These are phyloP conservation scores for Aspergillus sp. DNA, from an alignment of 2,329 filamentous ascomycete genomes.

Conservation along the genomic window DNA sequence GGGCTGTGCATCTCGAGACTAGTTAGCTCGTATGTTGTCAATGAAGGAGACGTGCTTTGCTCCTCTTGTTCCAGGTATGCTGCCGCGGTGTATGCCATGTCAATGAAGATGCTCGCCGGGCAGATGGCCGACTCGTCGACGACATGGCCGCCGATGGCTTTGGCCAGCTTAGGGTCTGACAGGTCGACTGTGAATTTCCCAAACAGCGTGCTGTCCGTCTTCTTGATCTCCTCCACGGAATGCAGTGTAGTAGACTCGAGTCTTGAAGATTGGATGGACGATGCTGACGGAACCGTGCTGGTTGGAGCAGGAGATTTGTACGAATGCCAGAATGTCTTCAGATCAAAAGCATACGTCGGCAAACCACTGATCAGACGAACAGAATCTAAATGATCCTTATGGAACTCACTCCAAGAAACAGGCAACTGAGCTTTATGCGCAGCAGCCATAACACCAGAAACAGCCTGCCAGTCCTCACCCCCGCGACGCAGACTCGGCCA, in stretches of 20 bases:
- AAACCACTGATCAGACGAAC: not conserved
- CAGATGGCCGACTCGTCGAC: conserved; percentile 67
- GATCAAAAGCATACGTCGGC: conserved; percentile 8
- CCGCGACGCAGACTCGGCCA: not conserved
- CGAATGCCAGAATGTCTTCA: conserved; percentile 6
- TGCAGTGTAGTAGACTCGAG: not conserved
- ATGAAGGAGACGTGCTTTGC: not conserved
- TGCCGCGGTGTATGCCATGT: conserved; percentile 65
- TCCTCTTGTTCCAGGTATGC: conserved; percentile 49
- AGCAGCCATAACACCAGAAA: not conserved
- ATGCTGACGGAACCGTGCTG: not conserved
- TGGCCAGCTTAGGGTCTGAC: conserved; percentile 61
- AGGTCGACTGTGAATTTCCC: conserved; percentile 68
- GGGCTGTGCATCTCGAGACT: not conserved
- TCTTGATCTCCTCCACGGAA: not conserved
- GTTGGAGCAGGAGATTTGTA: not conserved
- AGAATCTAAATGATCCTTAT: not conserved
- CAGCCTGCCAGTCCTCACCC: not conserved
- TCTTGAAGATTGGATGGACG: not conserved
- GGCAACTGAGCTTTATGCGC: not conserved
- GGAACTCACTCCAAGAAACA: conserved; percentile 6
- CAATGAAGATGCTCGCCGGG: conserved; percentile 62
- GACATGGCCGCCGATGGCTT: conserved; percentile 63
- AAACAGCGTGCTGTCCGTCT: not conserved
- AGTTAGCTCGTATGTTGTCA: not conserved